These are phyloP conservation scores for Cymbidium sinense DNA, from an alignment of 106 monocot genomes.

Conservation along the genomic window DNA sequence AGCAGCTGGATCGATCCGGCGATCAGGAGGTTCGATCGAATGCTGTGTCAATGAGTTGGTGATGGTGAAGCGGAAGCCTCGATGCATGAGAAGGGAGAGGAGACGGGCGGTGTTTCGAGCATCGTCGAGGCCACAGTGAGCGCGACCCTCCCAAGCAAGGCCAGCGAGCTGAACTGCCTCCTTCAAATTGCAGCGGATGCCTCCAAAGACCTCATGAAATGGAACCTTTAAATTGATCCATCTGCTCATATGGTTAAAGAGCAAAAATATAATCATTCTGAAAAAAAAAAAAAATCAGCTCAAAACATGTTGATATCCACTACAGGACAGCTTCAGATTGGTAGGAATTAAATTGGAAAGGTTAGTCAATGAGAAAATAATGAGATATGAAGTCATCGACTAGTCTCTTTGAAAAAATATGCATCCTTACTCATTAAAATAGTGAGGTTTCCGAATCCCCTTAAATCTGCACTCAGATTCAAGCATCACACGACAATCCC, in stretches of 20 bases:
- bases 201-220: constrained; percentile 65
- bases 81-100: constrained; percentile 59
- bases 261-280: background rate
- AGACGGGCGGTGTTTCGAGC: constrained; percentile 94
- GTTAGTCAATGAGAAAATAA: too few species aligned
- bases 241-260: constrained; percentile 28
- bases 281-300: background rate
- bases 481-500: constrained; percentile 92
- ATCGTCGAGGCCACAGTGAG: constrained; percentile 93
- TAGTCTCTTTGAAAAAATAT: background rate
- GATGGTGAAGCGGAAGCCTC: constrained; percentile 73
- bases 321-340: too few species aligned
- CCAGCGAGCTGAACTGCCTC: constrained; percentile 84
- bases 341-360: too few species aligned
- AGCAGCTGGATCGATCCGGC: background rate
- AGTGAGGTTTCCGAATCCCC: constrained; percentile 87
- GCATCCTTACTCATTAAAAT: constrained; percentile 67
- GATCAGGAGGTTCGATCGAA: constrained; percentile 9
- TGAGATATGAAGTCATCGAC: too few species aligned
- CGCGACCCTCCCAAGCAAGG: constrained; percentile 79
- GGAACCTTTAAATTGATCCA: constrained; percentile 98
- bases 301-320: background rate
- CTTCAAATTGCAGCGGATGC: constrained; percentile 78
- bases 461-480: constrained; percentile 92
- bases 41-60: constrained; percentile 52